Base-by-base conservation (phyloP, 1,284 basidiomycete species). In the Tilletia setariae region DNA sequence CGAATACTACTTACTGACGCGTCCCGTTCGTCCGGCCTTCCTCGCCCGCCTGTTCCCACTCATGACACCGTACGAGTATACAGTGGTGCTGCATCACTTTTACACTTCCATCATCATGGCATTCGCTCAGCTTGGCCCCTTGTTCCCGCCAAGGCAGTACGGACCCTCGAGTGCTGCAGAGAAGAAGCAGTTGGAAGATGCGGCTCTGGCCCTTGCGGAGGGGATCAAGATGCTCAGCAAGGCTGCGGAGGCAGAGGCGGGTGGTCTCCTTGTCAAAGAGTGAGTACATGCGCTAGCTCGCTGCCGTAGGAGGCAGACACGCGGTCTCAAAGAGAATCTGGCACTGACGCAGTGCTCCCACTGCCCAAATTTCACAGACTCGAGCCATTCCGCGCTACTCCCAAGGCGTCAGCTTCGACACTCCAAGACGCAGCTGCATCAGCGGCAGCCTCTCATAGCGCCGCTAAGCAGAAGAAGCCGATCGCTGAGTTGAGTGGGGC, bases 71-170 rank as follows among this genome's bases (percentile, higher is more conserved):
- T 89, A 88, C 79, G 90, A 93, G 74, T 88, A 92, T 77, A 86
- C 91, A 71, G 82, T 86, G 23, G 87, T 92, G 79, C 84, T 92
- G n/a, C 91, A 91, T 75, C 87, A 90, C 72, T 76, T 91, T 30
- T 92, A 90, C 79, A 83, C 91, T 72, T 88, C 90, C 76, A 76
- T 89, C 65, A 89, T 87, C 44, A 85, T 92, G 49, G 90, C 90
- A 0, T 84, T 91, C 21, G 87, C 87, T 19, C 86, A 89, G 43
- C 87, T 93, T 2, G 85, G 86, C 0, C 90, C 90, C 0, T 86
- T 88, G 13, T 82, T 91, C 47, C 86, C 89, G 67, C 87, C 88
- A 2, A 7, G 53, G 8, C 53, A 59, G 23, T 59, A 59, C 25
- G 35, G 32, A 11, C 61, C 32, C 16, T 30, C 61, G 30, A 63